These are phyloP conservation scores for Phytophthora pinifolia DNA, from an alignment of 352 stramenopile genomes.

Conservation along the genomic window DNA sequence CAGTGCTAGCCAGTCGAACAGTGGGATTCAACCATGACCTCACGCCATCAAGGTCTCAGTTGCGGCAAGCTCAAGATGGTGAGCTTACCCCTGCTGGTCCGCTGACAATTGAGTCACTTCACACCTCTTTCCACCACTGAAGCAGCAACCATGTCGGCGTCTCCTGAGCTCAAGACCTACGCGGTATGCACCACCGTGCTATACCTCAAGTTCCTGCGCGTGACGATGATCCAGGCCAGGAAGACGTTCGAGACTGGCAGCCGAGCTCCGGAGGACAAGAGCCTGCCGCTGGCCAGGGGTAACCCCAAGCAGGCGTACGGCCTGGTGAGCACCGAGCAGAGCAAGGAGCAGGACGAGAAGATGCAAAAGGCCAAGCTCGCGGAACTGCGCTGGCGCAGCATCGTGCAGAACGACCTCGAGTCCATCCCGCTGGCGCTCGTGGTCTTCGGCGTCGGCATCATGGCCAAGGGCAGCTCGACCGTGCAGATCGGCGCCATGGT, in stretches of 20 bases:
- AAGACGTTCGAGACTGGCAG: constrained; percentile 53
- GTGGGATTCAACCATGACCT: constrained; percentile 20
- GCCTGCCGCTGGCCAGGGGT: constrained; percentile 41
- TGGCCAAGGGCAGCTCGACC: constrained; percentile 28
- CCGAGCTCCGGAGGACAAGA: constrained; percentile 52
- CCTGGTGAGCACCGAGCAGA: constrained; percentile 21
- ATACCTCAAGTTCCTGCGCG: constrained; percentile 69
- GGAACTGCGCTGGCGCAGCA: constrained; percentile 50
- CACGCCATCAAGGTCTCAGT: constrained; percentile 27
- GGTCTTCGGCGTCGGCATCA: constrained; percentile 43
- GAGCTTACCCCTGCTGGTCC: not conserved
- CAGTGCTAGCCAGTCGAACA: constrained; percentile 1
- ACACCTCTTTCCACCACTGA: constrained; percentile 16
- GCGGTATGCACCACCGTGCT: constrained; percentile 51
- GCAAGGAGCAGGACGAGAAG: constrained; percentile 28
- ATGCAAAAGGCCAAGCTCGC: constrained; percentile 34
- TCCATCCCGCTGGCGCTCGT: constrained; percentile 51
- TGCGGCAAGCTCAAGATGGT: constrained; percentile 14
- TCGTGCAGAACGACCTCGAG: constrained; percentile 66
- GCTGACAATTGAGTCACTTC: not conserved
- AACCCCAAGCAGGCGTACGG: constrained; percentile 44
- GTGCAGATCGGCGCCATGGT: constrained; percentile 42
- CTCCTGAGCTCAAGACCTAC: constrained; percentile 50
- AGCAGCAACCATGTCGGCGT: constrained; percentile 28
- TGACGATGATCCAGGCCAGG: constrained; percentile 41